phyloP scores from a whole-genome alignment of 495 filamentous ascomycete species.

The Aspergillus nidulans region DNA sequence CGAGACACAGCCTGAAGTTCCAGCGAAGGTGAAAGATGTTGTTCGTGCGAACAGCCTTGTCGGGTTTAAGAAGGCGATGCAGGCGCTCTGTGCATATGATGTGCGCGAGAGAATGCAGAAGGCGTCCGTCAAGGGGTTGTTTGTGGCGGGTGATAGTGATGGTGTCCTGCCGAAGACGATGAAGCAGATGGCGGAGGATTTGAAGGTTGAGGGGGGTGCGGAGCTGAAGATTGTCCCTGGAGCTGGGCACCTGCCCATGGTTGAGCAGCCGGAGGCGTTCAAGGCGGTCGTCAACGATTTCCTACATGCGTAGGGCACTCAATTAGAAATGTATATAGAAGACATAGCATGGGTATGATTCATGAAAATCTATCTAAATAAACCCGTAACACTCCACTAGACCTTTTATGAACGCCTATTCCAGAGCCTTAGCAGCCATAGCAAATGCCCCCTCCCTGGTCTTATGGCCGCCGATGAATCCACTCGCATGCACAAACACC shows the following conservation, averaged over 20 bases:
- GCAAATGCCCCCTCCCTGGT: slow-evolving; percentile 82
- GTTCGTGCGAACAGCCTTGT: slow-evolving; percentile 60
- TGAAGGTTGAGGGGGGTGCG: slow-evolving; percentile 51
- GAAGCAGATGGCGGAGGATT: slow-evolving; percentile 59
- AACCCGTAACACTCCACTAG: too few species aligned
- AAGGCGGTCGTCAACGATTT: slow-evolving; percentile 55
- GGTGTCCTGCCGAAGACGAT: slow-evolving; percentile 73
- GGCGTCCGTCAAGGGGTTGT: slow-evolving; percentile 55
- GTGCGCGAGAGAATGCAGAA: slow-evolving; percentile 57
- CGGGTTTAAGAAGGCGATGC: slow-evolving; percentile 64
- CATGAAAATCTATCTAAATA: background rate
- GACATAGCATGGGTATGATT: background rate
- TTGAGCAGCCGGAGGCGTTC: slow-evolving; percentile 65
- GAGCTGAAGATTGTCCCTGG: slow-evolving; percentile 57
- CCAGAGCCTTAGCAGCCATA: slow-evolving; percentile 74
- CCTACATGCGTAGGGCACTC: slow-evolving; percentile 24
- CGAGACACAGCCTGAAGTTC: slow-evolving; percentile 47
- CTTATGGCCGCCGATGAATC: slow-evolving; percentile 94
- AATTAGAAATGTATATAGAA: slow-evolving; percentile 2
- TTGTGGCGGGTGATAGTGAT: slow-evolving; percentile 68
- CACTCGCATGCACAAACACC: slow-evolving; percentile 89
- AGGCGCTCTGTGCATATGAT: slow-evolving; percentile 74
- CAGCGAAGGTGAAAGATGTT: slow-evolving; percentile 52
- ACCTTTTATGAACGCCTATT: slow-evolving; percentile 25
- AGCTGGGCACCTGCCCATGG: slow-evolving; percentile 81